A percentile compares a stretch with the other conserved stretches of the same genome.
These are phyloP conservation scores for Aureobasidium melanogenum DNA, from an alignment of 2,329 filamentous ascomycete genomes.

Conservation along the genomic window DNA sequence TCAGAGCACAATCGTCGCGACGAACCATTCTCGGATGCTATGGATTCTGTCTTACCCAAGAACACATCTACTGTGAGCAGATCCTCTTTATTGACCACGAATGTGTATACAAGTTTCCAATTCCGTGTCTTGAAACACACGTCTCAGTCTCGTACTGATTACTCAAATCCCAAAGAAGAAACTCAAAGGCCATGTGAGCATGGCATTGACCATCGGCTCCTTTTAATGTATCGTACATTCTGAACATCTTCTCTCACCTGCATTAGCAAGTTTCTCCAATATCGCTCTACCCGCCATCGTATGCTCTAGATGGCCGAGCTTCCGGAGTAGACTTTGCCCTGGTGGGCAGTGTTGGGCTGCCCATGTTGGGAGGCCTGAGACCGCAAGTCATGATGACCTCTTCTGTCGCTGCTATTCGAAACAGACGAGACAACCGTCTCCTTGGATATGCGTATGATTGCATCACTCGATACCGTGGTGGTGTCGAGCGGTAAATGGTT, in stretches of 20 bases:
- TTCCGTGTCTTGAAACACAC: not conserved
- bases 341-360: not conserved
- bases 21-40: not conserved
- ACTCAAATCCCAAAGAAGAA: not conserved
- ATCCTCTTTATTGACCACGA: not conserved
- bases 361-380: not conserved
- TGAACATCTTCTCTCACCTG: not conserved
- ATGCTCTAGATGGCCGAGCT: not conserved
- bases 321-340: not conserved
- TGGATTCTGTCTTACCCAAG: not conserved
- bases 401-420: not conserved
- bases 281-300: not conserved
- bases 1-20: not conserved
- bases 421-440: not conserved
- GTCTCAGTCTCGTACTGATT: not conserved
- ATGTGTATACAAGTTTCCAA: not conserved
- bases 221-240: not conserved
- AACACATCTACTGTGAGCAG: not conserved
- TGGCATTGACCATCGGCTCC: slow-evolving; percentile 3
- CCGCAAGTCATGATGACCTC: not conserved
- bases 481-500: not conserved
- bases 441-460: not conserved
- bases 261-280: not conserved
- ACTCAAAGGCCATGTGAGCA: not conserved
- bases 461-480: not conserved